Evolutionary conservation across 2,329 filamentous ascomycete genomes (phyloP), one percentile per base, ranked within the genome.

Genomic region (Cordyceps cicadae): DNA sequence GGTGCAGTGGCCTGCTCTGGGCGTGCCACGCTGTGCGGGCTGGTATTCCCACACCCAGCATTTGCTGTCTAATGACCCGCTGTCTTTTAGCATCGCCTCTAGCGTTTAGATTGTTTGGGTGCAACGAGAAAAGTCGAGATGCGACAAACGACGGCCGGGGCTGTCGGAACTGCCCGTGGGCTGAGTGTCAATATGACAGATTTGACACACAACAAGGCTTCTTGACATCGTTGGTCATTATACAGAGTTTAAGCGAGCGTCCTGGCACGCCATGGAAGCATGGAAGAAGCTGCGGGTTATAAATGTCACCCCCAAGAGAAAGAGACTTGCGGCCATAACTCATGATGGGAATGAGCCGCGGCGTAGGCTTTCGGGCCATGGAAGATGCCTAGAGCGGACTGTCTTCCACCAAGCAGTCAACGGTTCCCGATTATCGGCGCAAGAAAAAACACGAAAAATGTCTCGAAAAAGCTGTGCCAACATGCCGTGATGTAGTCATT

Each of bases 401-500:
- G 21, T n/a, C 7, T 26, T 5, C 19, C 24, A 34, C 41, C 41
- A 56, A 48, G 53, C 24, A 46, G 50, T 19, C 24, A 46, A 57
- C 32, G 15, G 48, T 14, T 17, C 24, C 56, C 58, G 41, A 34
- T 3, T 11, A 60, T 60, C 57, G 49, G 57, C 29, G 14, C 26
- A 41, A 24, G 24, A 39, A 17, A 17, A n/a, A 34, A 26, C 19
- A 34, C 32, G 24, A 24, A 45, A 14, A 43, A 3, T 50, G 53
- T 48, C 53, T 56, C n/a, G 46, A 61, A 26, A 26, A 37, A 53
- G 26, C 14, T 48, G 46, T 51, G 43, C 37, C 52, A 54, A 53
- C 57, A 60, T 60, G 62, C 60, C 55, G 61, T 59, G 21, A 66
- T 67, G 64, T 55, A 62, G 56, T 63, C 51, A 60, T 64, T 41